Percentiles rank a stretch among this genome's conserved stretches.
phyloP scores from a whole-genome alignment of 2,329 filamentous ascomycete genomes.

The Aspergillus terreus region DNA sequence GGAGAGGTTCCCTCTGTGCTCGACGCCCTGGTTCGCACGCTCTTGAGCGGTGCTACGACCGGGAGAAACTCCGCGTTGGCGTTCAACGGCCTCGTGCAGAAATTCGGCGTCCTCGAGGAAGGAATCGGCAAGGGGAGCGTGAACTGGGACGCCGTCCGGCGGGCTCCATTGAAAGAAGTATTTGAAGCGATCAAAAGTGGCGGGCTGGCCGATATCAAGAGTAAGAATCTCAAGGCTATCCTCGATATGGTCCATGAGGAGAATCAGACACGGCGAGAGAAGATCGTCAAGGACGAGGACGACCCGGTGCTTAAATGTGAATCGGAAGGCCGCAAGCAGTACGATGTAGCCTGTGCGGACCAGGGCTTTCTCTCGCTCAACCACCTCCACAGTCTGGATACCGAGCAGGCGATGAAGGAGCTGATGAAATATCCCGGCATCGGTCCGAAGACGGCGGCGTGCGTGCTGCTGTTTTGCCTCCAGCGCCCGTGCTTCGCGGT shows the following conservation, averaged over 20 bases:
- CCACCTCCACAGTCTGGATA: conserved; percentile 55
- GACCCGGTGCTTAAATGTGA: conserved; percentile 41
- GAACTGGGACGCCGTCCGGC: conserved; percentile 68
- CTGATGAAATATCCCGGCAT: conserved; percentile 60
- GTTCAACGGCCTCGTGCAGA: conserved; percentile 61
- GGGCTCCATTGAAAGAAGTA: conserved; percentile 58
- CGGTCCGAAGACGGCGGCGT: conserved; percentile 63
- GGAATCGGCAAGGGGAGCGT: conserved; percentile 68
- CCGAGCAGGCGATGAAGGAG: conserved; percentile 55
- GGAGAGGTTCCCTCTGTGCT: conserved; percentile 64
- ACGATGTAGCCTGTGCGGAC: conserved; percentile 56
- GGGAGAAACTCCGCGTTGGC: conserved; percentile 61
- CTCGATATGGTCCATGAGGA: conserved; percentile 69
- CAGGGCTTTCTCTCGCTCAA: conserved; percentile 62
- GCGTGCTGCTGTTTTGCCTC: conserved; percentile 62
- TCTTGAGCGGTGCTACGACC: conserved; percentile 60
- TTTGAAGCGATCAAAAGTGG: conserved; percentile 66
- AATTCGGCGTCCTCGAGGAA: conserved; percentile 60
- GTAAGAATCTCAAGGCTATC: conserved; percentile 68
- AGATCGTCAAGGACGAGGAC: conserved; percentile 44
- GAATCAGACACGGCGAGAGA: conserved; percentile 56
- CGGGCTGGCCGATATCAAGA: conserved; percentile 68
- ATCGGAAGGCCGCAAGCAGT: conserved; percentile 49
- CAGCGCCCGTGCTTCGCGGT: conserved; percentile 62
- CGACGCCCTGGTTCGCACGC: conserved; percentile 60